phyloP scores from a whole-genome alignment of 1,284 basidiomycete genomes.

The Fomes fomentarius region DNA sequence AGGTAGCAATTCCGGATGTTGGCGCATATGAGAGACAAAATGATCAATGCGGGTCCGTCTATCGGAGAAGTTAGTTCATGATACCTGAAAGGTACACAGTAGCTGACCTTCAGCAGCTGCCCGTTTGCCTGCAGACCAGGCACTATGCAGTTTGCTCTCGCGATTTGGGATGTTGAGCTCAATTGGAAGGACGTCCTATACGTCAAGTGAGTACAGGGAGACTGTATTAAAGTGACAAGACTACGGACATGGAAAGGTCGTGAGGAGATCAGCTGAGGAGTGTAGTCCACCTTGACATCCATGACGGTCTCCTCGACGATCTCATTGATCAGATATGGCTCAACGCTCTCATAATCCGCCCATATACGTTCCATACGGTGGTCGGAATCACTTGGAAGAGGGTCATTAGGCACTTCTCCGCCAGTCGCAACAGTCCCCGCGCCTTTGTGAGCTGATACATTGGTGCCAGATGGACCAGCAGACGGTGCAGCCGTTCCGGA shows the following conservation, averaged over 20 bases:
- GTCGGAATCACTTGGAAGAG: constrained; percentile 79
- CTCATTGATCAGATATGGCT: constrained; percentile 66
- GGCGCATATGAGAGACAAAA: constrained; percentile 85
- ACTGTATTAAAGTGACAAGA: background rate
- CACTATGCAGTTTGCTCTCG: constrained; percentile 53
- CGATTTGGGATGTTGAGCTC: constrained; percentile 76
- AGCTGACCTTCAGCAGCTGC: constrained; percentile 65
- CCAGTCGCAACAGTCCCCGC: constrained; percentile 12
- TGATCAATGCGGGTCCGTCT: constrained; percentile 83
- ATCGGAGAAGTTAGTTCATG: background rate
- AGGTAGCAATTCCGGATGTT: constrained; percentile 90
- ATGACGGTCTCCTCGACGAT: constrained; percentile 47
- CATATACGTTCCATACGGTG: constrained; percentile 77
- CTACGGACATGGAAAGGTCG: constrained; percentile 66
- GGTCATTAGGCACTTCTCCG: constrained; percentile 34
- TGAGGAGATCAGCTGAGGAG: constrained; percentile 41
- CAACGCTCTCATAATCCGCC: constrained; percentile 81
- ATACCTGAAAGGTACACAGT: constrained; percentile 7
- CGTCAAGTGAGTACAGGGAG: background rate
- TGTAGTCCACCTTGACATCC: constrained; percentile 59
- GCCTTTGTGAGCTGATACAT: constrained; percentile 16
- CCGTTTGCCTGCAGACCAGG: constrained; percentile 44
- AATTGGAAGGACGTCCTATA: constrained; percentile 78
- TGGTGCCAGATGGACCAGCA: constrained; percentile 19
- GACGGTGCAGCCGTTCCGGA: constrained; percentile 38